A percentile compares a stretch with the other conserved stretches of the same genome.
These are phyloP conservation scores for Colletotrichum orchidophilum DNA, from an alignment of 2,329 filamentous ascomycete genomes.

Conservation along the genomic window DNA sequence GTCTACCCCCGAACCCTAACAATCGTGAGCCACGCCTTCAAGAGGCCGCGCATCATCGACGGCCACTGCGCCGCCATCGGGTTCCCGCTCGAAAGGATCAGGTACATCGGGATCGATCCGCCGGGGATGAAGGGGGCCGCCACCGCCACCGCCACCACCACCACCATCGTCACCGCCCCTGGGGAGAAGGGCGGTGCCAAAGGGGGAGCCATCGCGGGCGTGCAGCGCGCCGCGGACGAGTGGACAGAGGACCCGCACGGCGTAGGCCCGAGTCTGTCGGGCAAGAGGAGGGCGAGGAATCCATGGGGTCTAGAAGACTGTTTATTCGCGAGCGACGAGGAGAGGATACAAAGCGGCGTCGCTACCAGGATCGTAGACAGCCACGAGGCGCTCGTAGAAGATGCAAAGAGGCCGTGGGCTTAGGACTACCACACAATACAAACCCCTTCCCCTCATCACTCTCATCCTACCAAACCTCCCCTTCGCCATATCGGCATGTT, in stretches of 20 bases:
- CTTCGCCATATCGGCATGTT: too few species aligned
- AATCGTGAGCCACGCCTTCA: conserved; percentile 77
- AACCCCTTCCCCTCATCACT: not conserved
- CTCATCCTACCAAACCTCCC: not conserved
- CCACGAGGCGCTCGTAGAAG: conserved; percentile 52
- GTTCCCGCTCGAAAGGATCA: conserved; percentile 55
- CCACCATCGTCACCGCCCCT: too few species aligned
- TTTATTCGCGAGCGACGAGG: conserved; percentile 51
- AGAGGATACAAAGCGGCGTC: conserved; percentile 49
- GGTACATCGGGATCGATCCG: conserved; percentile 73
- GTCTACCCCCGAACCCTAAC: conserved; percentile 68
- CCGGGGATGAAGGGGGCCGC: conserved; percentile 51
- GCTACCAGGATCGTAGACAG: conserved; percentile 45
- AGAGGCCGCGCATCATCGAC: conserved; percentile 68
- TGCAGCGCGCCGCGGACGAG: conserved; percentile 52
- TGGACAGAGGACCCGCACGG: conserved; percentile 66
- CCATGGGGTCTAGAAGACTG: conserved; percentile 56
- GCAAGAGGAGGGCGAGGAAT: conserved; percentile 61
- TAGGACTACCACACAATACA: too few species aligned
- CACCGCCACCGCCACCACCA: not conserved
- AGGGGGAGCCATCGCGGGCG: conserved; percentile 52
- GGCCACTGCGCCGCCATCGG: conserved; percentile 72
- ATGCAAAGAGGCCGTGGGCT: conserved; percentile 51
- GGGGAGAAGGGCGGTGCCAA: conserved; percentile 42
- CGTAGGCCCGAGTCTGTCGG: conserved; percentile 51